Base-by-base conservation (phyloP, 169 alveolate species). In the Plasmodium gonderi region DNA sequence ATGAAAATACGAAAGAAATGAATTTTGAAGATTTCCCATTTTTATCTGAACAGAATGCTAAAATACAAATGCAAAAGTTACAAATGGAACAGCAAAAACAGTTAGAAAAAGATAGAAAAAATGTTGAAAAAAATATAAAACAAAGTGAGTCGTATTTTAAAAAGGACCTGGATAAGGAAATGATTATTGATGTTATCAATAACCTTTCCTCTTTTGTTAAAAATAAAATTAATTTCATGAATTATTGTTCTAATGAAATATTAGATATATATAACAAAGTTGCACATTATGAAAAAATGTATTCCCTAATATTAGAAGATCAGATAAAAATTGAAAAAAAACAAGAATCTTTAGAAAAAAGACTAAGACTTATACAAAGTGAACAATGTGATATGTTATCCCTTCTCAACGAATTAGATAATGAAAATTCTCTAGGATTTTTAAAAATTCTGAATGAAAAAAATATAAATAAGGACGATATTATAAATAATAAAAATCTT, bases 211-310 rank as follows among this genome's bases (percentile, higher is more conserved):
- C 93, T 5, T 87, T 87, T 87, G 93, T 87, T 74, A 87, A 87
- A 87, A 87, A 87, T 87, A 87, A 87, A 87, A 87, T 87, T 78
- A 87, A 87, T 87, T 87, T 87, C 45, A 87, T 87, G 93, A 87
- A 87, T 87, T 87, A 87, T 75, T 87, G 93, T 87, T 87, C 93
- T 38, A 87, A 87, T 75, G 93, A 87, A 87, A 87, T 87, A 2
- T 54, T 87, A 65, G 93, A 87, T 65, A 87, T 75, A 75, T 87
- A 87, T 54, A 87, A 87, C 67, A 87, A 87, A 87, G 89, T 87
- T 17, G 85, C 93, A 23, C 79, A 87, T 87, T 87, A 87, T 67
- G 93, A 87, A 75, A 87, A 87, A 87, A 87, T 87, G 93, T 87
- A 87, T 87, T 23, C 83, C 7, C 79, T 87, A 60, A 87, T 87